Percentiles rank a stretch among this genome's conserved stretches.
Conservation (phyloP, 306 rosid species). For the Vicia faba region DNA sequence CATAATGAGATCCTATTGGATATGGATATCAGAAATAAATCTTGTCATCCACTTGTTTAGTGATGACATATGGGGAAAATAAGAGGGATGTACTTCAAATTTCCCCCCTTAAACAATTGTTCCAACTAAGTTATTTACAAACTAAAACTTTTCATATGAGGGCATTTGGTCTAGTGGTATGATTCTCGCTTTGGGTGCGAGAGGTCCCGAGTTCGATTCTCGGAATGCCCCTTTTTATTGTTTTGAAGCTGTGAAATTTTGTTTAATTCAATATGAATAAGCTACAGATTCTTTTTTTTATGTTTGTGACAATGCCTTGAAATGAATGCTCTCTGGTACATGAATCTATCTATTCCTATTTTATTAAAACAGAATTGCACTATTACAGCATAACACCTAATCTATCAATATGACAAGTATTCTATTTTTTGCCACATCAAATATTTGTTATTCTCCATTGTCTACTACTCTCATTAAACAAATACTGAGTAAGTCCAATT, state of each 20-base stretch:
- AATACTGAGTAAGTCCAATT: too few species aligned
- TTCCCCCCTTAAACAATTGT: background rate
- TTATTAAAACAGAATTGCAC: too few species aligned
- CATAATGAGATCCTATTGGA: background rate
- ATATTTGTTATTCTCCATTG: too few species aligned
- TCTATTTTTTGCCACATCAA: too few species aligned
- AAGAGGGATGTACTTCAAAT: background rate
- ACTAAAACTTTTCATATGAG: background rate
- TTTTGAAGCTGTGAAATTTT: background rate
- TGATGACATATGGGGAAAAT: background rate
- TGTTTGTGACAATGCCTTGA: too few species aligned
- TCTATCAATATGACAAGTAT: too few species aligned
- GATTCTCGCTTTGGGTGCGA: constrained; percentile 54
- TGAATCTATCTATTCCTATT: too few species aligned
- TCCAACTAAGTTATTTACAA: background rate
- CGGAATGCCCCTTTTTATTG: background rate
- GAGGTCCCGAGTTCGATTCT: constrained; percentile 13
- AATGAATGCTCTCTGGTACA: too few species aligned
- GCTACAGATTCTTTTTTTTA: background rate
- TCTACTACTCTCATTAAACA: too few species aligned
- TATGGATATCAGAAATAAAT: background rate
- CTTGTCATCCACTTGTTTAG: background rate
- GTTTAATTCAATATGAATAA: background rate
- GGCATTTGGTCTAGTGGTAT: constrained; percentile 56
- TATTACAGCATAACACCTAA: too few species aligned